phyloP scores from a whole-genome alignment of 176 grass and related monocot species.

The Chrysopogon serrulatus region DNA sequence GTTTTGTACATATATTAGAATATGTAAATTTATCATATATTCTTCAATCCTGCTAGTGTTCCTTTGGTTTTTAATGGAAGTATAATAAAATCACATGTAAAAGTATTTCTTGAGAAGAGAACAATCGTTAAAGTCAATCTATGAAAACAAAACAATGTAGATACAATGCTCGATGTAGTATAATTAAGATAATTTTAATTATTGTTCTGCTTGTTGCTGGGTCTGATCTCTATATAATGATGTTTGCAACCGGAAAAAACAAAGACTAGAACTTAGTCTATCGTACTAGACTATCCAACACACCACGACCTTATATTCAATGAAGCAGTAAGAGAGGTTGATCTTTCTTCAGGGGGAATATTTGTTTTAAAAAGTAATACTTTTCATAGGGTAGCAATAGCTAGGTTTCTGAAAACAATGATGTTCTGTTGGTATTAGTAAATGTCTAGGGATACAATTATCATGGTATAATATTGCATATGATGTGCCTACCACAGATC shows the following conservation, averaged over 20 bases:
- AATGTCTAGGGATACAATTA: not conserved
- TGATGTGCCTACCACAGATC: not conserved
- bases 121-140: too few species aligned
- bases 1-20: too few species aligned
- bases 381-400: not conserved
- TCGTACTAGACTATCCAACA: not conserved
- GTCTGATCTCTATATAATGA: not conserved
- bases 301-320: not conserved
- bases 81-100: too few species aligned
- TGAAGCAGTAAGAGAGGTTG: not conserved
- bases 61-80: too few species aligned
- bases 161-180: not conserved
- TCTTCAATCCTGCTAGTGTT: too few species aligned
- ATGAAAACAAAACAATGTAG: not conserved
- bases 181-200: not conserved
- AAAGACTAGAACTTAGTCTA: not conserved
- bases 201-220: not conserved
- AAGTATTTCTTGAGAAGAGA: too few species aligned
- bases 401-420: not conserved
- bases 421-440: not conserved
- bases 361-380: not conserved
- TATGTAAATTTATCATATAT: too few species aligned
- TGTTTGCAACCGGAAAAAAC: not conserved
- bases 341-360: slow-evolving; percentile 34
- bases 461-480: not conserved